Evolutionary conservation across 2,329 filamentous ascomycete species (phyloP), one percentile per base, ranked within the genome.

Genomic region (Microsporum audouinii): DNA sequence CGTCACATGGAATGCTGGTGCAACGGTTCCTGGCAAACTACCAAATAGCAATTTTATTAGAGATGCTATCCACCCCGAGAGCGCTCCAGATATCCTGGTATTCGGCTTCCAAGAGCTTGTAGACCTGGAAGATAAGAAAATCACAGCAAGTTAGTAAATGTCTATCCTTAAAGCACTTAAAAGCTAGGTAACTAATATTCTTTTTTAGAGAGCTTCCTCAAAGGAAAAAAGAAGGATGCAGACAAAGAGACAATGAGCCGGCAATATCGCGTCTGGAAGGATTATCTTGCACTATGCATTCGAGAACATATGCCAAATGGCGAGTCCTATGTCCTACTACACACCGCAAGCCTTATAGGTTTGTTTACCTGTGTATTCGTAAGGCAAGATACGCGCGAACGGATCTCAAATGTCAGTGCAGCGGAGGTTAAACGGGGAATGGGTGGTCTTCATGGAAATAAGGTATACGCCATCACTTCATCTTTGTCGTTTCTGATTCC

Each of bases 91-190:
- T 67, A 91, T 99, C 57, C 76, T 97, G 1, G 84, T 97, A 0
- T 99, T 99, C 78, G 92, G 91, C 0, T 99, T 99, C 73, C 94
- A 99, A 73, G 94, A 99, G 74, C 81, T 99, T n/a, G 94, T 99
- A 2, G 94, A 99, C 70, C 79, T 99, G 5, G 94, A 99, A 72
- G 89, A 99, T 76, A 97, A 97, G 77, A 95, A 91, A 66, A 88
- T 95, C 58, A 97, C 92, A 27, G 94, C 94, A n/a, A 96, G 85
- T 84, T 74, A 70, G 81, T 79, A 62, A 58, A 31, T 36, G 17
- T 17, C 29, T 2, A 17, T 6, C 27, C n/a, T 27, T 53, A 2
- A 6, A 8, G 12, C 33, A 45, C 14, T 36, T 39, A 10, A 10
- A 43, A 7, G 39, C 41, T 61, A 10, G 5, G 27, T 27, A 17